Evolutionary conservation across 108 stramenopile species (phyloP).

Genomic region (Pseudonitzschia multiseries): DNA sequence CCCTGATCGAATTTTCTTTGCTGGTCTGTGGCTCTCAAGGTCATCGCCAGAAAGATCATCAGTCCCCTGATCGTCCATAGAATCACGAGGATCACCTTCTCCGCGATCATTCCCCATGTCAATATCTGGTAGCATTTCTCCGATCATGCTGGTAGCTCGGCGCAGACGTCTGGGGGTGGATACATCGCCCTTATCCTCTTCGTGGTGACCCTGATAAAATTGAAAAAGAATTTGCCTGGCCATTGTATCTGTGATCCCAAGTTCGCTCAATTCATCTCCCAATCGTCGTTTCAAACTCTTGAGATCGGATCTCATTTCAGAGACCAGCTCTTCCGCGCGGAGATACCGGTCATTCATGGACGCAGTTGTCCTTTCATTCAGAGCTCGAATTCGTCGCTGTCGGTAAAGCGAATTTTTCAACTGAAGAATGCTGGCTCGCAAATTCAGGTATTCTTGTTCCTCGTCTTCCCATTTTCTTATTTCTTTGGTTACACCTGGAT

Average conservation of each 20-base stretch:
- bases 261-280: slow-evolving; percentile 62
- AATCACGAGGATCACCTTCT: slow-evolving; percentile 4
- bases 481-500: slow-evolving; percentile 51
- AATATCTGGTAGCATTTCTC: slow-evolving; percentile 15
- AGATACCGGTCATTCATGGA: slow-evolving; percentile 52
- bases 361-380: slow-evolving; percentile 61
- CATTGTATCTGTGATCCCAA: slow-evolving; percentile 42
- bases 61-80: slow-evolving; percentile 15
- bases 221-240: slow-evolving; percentile 34
- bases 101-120: slow-evolving; percentile 2
- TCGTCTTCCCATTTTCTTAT: slow-evolving; percentile 59
- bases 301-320: slow-evolving; percentile 79
- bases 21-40: slow-evolving; percentile 16
- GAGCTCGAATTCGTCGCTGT: slow-evolving; percentile 65
- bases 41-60: slow-evolving; percentile 39
- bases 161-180: slow-evolving; percentile 19
- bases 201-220: slow-evolving; percentile 30
- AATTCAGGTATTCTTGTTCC: slow-evolving; percentile 47
- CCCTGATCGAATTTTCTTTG: slow-evolving; percentile 28
- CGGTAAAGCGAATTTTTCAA: slow-evolving; percentile 64
- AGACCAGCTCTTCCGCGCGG: slow-evolving; percentile 63
- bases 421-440: slow-evolving; percentile 60
- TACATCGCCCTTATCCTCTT: slow-evolving; percentile 24
- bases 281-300: slow-evolving; percentile 65
- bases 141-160: slow-evolving; percentile 6